phyloP scores from a whole-genome alignment of 2,329 filamentous ascomycete species.

The Penicillium sclerotigenum region DNA sequence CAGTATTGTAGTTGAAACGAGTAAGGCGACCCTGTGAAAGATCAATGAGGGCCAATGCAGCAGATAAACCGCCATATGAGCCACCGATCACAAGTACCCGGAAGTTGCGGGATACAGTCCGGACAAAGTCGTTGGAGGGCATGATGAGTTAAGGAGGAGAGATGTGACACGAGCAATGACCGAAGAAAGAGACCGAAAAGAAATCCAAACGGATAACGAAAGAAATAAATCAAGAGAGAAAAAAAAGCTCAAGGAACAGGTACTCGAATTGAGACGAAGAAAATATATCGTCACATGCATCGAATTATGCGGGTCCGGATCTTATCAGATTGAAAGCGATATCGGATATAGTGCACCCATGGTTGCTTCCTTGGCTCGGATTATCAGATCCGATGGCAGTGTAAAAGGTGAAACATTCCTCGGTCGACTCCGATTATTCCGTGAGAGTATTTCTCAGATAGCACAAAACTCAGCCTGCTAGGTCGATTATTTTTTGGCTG shows the following conservation, averaged over 20 bases:
- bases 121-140: conserved; percentile 28
- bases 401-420: background rate
- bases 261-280: background rate
- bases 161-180: background rate
- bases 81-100: conserved; percentile 67
- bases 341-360: background rate
- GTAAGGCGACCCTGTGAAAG: conserved; percentile 56
- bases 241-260: background rate
- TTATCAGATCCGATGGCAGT: conserved; percentile 1
- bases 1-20: conserved; percentile 40
- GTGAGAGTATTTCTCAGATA: background rate
- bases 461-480: too few species aligned
- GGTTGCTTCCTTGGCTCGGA: background rate
- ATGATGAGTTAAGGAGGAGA: conserved; percentile 11
- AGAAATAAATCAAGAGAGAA: background rate
- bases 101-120: conserved; percentile 30
- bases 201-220: background rate
- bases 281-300: background rate
- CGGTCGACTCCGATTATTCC: background rate
- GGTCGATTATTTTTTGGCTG: background rate
- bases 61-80: conserved; percentile 68
- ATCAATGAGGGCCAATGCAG: conserved; percentile 65
- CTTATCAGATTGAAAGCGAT: conserved; percentile 13
- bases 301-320: conserved; percentile 3
- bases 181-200: background rate